phyloP scores from a whole-genome alignment of 257 asterid genomes.

The Echium plantagineum region DNA sequence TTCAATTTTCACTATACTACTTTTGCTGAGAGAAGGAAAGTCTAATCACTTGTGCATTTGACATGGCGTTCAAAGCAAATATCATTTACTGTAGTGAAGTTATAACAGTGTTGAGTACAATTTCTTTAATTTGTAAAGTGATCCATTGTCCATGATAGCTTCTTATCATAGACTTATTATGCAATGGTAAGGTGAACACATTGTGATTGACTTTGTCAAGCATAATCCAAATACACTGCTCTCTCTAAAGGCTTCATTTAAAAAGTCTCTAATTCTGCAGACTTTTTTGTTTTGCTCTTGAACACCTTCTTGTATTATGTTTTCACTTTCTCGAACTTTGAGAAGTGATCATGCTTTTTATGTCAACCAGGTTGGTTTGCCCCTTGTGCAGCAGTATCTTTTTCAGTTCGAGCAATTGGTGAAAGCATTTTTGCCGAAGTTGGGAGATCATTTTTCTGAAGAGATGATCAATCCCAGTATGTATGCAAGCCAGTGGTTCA shows the following conservation, averaged over 20 bases:
- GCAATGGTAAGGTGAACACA: neutral
- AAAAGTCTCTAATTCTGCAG: neutral
- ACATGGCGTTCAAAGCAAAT: no score
- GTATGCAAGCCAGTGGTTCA: conserved; percentile 99
- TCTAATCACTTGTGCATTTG: no score
- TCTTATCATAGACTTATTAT: neutral
- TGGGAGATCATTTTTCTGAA: conserved; percentile 78
- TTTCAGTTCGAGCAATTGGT: conserved; percentile 70
- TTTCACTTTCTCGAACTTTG: conserved; percentile 1
- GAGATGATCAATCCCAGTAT: conserved; percentile 98
- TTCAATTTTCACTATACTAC: no score
- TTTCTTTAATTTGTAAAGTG: no score
- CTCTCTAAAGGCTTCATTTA: no score
- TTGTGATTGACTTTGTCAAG: neutral
- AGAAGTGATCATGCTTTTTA: conserved; percentile 11
- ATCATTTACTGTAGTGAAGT: no score
- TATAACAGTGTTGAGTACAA: no score
- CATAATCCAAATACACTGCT: neutral
- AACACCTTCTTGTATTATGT: neutral
- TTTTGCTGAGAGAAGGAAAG: no score
- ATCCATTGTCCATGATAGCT: no score
- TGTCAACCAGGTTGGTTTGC: conserved; percentile 79
- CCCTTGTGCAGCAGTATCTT: conserved; percentile 95
- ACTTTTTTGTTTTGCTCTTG: neutral
- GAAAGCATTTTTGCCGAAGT: conserved; percentile 59